Evolutionary conservation across 225 moss, liverwort and hornwort genomes (phyloP).

Genomic region (Pseudisothecium myosuroides): DNA sequence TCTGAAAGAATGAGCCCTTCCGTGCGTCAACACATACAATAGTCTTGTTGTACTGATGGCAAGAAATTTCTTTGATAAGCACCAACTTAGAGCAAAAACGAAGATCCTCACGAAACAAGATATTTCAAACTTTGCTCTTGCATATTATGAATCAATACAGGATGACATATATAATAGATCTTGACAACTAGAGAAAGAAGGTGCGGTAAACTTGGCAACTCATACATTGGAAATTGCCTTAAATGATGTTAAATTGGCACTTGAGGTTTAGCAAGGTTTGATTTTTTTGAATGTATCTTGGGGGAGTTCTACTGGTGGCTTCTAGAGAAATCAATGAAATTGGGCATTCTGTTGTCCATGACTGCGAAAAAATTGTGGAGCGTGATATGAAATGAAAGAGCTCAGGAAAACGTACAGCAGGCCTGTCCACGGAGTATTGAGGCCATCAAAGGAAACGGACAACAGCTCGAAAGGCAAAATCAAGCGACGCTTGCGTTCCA

Average conservation of each 20-base stretch:
- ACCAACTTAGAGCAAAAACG: not conserved
- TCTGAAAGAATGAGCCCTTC: not conserved
- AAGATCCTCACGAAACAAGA: not conserved
- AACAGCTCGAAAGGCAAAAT: slow-evolving; percentile 42
- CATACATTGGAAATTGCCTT: not conserved
- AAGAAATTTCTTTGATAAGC: not conserved
- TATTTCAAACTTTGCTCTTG: not conserved
- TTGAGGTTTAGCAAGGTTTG: not conserved
- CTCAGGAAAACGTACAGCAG: slow-evolving; percentile 8
- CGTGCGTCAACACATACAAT: not conserved
- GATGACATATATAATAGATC: not conserved
- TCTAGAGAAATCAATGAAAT: not conserved
- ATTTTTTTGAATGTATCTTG: not conserved
- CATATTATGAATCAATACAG: not conserved
- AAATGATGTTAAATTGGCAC: not conserved
- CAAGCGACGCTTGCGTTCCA: slow-evolving; percentile 45
- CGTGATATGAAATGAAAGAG: not conserved
- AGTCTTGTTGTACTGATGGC: not conserved
- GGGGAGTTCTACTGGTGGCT: not conserved
- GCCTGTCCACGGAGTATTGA: slow-evolving; percentile 43
- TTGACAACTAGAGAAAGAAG: not conserved
- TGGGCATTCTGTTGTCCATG: not conserved
- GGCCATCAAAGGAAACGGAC: slow-evolving; percentile 45
- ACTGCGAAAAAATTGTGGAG: no score
- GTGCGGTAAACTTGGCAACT: not conserved